These are phyloP conservation scores for Sphagnum magellanicum DNA, from an alignment of 228 moss, liverwort and hornwort species.

Conservation along the genomic window DNA sequence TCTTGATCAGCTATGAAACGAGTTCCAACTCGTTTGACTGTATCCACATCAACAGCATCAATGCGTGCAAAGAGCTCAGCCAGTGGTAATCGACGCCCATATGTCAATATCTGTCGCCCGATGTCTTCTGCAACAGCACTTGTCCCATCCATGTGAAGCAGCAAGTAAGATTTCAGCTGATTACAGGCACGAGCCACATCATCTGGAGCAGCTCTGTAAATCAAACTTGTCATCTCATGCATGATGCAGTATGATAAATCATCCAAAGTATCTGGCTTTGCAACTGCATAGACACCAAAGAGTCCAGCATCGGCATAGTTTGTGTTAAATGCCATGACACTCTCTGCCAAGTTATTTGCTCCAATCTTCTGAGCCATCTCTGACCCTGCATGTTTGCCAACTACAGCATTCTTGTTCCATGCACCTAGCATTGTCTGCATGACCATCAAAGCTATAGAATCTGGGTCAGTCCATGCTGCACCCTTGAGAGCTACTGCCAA, in stretches of 20 bases:
- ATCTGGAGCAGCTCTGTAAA: slow-evolving; percentile 51
- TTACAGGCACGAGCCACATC: slow-evolving; percentile 66
- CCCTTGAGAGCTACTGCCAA: slow-evolving; percentile 73
- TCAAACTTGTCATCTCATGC: slow-evolving; percentile 54
- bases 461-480: slow-evolving; percentile 75
- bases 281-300: slow-evolving; percentile 71
- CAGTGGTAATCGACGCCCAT: slow-evolving; percentile 71
- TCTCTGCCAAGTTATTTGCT: slow-evolving; percentile 68
- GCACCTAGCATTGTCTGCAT: slow-evolving; percentile 76
- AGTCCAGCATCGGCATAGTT: slow-evolving; percentile 69
- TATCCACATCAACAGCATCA: slow-evolving; percentile 58
- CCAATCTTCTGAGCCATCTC: slow-evolving; percentile 71
- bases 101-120: slow-evolving; percentile 75
- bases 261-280: slow-evolving; percentile 46
- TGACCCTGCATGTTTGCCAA: slow-evolving; percentile 82
- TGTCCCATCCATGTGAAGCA: slow-evolving; percentile 69
- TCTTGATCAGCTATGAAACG: slow-evolving; percentile 90
- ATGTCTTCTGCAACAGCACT: slow-evolving; percentile 76
- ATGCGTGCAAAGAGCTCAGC: slow-evolving; percentile 71
- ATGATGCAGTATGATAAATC: slow-evolving; percentile 51
- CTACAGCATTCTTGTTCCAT: slow-evolving; percentile 74
- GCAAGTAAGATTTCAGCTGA: slow-evolving; percentile 65
- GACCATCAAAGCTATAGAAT: slow-evolving; percentile 62
- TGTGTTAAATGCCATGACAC: slow-evolving; percentile 70
- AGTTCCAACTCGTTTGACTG: slow-evolving; percentile 58